phyloP scores from a whole-genome alignment of 306 rosid species.

The Adenanthera pavonina region DNA sequence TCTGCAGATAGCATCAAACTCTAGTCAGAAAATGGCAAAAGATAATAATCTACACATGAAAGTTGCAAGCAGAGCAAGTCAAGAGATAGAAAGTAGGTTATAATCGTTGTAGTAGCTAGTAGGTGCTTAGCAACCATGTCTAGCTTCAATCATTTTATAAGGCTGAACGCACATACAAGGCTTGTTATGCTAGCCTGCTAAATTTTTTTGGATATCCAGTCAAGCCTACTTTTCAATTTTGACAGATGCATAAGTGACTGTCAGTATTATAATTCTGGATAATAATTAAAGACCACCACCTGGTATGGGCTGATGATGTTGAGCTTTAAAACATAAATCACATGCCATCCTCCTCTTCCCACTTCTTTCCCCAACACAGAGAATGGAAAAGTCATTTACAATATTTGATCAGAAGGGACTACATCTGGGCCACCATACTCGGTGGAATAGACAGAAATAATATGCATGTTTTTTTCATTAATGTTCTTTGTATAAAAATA shows the following conservation, averaged over 20 bases:
- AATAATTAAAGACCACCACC: not conserved
- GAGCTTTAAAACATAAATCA: not conserved
- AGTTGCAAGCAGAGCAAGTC: not conserved
- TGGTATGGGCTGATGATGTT: not conserved
- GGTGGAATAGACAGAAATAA: not conserved
- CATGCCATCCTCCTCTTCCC: not conserved
- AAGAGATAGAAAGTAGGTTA: not conserved
- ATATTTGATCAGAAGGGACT: not conserved
- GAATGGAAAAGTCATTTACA: not conserved
- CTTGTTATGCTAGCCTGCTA: not conserved
- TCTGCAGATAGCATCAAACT: constrained; percentile 59
- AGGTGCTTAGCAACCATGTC: not conserved
- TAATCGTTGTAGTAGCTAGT: not conserved
- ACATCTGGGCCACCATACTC: not conserved
- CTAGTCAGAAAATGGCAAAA: constrained; percentile 32
- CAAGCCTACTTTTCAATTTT: not conserved
- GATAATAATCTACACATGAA: constrained; percentile 3
- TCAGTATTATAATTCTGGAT: not conserved
- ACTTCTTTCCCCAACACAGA: not conserved
- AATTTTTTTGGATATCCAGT: not conserved
- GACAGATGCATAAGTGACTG: not conserved
- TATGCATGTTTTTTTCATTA: not conserved
- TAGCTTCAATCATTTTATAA: not conserved
- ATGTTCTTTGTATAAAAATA: not conserved
- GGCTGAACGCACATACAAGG: not conserved